Conservation (phyloP, 495 filamentous ascomycete genomes). For the Talaromyces borbonicus region DNA sequence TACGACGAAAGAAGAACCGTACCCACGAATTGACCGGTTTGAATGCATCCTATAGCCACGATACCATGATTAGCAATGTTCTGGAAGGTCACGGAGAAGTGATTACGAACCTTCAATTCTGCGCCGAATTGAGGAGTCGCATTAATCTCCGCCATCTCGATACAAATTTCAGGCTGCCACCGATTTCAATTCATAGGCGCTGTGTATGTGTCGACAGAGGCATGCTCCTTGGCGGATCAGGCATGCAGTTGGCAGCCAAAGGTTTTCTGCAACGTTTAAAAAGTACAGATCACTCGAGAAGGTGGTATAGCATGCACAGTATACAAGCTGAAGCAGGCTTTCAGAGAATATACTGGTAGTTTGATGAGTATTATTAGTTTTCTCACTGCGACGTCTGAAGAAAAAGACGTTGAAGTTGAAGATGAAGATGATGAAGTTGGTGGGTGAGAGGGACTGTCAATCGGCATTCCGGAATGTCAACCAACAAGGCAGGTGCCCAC, state of each 20-base stretch:
- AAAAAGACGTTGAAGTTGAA: too few relatives aligned
- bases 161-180: neutral
- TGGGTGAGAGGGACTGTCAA: too few relatives aligned
- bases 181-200: slow-evolving; percentile 6
- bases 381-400: too few relatives aligned
- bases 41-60: slow-evolving; percentile 67
- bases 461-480: slow-evolving; percentile 3
- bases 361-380: too few relatives aligned
- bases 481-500: slow-evolving; percentile 1
- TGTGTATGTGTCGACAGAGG: neutral
- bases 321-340: too few relatives aligned
- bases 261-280: too few relatives aligned
- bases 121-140: slow-evolving; percentile 73
- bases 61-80: slow-evolving; percentile 4
- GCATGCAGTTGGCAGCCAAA: too few relatives aligned
- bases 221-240: slow-evolving; percentile 1
- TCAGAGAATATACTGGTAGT: too few relatives aligned
- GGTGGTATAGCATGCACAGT: too few relatives aligned
- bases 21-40: slow-evolving; percentile 90
- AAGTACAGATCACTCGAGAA: too few relatives aligned
- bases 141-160: slow-evolving; percentile 62
- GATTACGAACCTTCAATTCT: slow-evolving; percentile 67
- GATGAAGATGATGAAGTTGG: too few relatives aligned
- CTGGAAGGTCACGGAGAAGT: neutral
- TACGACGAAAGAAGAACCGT: slow-evolving; percentile 23